Evolutionary conservation across 805 yeast genomes (phyloP), one percentile per base, ranked within the genome.

Genomic region (Yarrowia sp.): DNA sequence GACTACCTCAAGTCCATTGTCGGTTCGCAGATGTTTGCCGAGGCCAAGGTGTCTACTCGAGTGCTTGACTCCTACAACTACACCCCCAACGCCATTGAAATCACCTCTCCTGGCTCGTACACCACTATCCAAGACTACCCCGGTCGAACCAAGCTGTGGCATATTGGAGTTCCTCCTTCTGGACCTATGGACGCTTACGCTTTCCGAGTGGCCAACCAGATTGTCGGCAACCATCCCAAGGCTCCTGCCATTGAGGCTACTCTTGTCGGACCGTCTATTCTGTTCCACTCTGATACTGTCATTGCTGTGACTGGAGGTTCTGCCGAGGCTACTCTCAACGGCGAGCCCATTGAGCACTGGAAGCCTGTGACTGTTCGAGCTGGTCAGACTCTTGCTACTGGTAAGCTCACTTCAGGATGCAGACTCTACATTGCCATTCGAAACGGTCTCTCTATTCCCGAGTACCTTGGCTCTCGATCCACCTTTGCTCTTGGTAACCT

Each of bases 121-220:
- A 93, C 98, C 41, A 90, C 97, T 3, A 93, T 93, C 57, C 99
- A 93, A 79, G 99, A 95, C 76, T 95, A 86, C 76, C 96, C 96
- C 15, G 96, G 96, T 62, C 87, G 99, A 79, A 80, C 81, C 64
- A 88, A 91, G n/a, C 75, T 82, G 67, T 89, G 96, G 96, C 86
- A 89, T 73, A 83, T 89, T 70, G 99, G 99, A 75, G 98, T 93
- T 65, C 99, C 99, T 31, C 98, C 98, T 8, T 90, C 97, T 44
- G 99, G 99, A 51, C 97, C 98, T 66, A 95, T 93, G 98, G 99
- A 93, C 77, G 84, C 86, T 67, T 92, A 87, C 72, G 86, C 98
- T 4, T 92, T 92, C 80, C 83, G 97, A 71, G 75, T 90, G 68
- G 97, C 97, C 18, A 93, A 93, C 79, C 80, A 89, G 73, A 85